Conservation (phyloP, 352 stramenopile genomes). For the Plasmopara muralis region DNA sequence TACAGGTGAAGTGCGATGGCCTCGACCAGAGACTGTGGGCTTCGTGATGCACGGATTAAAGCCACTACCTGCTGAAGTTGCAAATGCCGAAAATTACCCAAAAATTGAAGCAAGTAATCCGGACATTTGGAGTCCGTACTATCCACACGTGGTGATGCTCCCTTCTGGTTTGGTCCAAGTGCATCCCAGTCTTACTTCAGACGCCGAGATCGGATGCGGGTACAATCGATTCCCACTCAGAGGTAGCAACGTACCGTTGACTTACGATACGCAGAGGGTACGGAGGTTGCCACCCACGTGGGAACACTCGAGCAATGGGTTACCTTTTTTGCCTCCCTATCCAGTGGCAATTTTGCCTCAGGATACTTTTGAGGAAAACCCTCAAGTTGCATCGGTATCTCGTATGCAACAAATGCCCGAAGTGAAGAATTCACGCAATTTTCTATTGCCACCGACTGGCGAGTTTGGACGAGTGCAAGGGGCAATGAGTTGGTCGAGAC, state of each 20-base stretch:
- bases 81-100: conserved; percentile 2
- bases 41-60: conserved; percentile 48
- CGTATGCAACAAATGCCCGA: conserved; percentile 11
- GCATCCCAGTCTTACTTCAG: conserved; percentile 19
- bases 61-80: conserved; percentile 22
- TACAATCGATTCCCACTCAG: conserved; percentile 50
- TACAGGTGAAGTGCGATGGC: conserved; percentile 71
- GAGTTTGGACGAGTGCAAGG: conserved; percentile 16
- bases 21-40: conserved; percentile 34
- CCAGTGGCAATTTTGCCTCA: conserved; percentile 38
- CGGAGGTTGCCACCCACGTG: conserved; percentile 57
- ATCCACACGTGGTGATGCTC: conserved; percentile 51
- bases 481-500: conserved; percentile 15
- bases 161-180: conserved; percentile 49
- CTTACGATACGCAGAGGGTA: not conserved
- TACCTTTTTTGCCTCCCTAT: conserved; percentile 54
- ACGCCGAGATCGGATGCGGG: conserved; percentile 26
- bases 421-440: conserved; percentile 6
- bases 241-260: not conserved
- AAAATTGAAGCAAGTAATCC: conserved; percentile 5
- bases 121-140: conserved; percentile 39
- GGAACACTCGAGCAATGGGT: conserved; percentile 35
- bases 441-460: conserved; percentile 4
- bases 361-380: conserved; percentile 28
- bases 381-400: conserved; percentile 16